phyloP scores from a whole-genome alignment of 2,329 filamentous ascomycete genomes.

The Rachicladosporium sp. region DNA sequence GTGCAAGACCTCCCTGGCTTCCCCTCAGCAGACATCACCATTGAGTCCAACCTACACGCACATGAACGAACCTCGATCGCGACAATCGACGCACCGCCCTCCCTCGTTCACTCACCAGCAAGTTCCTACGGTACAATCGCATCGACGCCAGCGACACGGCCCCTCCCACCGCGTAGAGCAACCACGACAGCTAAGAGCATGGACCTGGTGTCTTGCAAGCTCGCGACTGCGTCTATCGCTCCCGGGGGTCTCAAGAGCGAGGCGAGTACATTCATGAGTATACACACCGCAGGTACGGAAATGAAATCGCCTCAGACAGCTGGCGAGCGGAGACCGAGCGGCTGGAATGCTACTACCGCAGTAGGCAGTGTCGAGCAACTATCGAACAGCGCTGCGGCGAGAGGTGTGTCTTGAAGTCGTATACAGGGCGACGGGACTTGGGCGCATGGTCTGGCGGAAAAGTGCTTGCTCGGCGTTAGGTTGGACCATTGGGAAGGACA shows the following conservation, averaged over 20 bases:
- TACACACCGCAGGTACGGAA: constrained; percentile 18
- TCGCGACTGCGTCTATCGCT: constrained; percentile 16
- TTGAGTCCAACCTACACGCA: not conserved
- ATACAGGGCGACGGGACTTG: not conserved
- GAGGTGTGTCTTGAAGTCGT: constrained; percentile 10
- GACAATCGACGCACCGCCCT: constrained; percentile 27
- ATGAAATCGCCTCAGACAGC: constrained; percentile 1
- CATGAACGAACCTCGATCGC: constrained; percentile 10
- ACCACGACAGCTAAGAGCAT: constrained; percentile 17
- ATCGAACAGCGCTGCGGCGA: constrained; percentile 23
- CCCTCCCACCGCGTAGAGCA: constrained; percentile 23
- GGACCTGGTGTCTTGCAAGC: constrained; percentile 33
- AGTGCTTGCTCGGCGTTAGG: not conserved
- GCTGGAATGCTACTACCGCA: not conserved
- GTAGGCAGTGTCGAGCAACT: constrained; percentile 22
- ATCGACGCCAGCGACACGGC: constrained; percentile 28
- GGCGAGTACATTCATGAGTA: constrained; percentile 20
- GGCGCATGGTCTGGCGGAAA: not conserved
- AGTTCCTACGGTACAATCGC: constrained; percentile 30
- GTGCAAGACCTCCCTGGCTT: constrained; percentile 3
- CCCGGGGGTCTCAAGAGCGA: constrained; percentile 14
- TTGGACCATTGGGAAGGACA: no score
- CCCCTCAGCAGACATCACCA: constrained; percentile 1
- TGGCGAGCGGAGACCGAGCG: constrained; percentile 1
- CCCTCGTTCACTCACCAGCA: constrained; percentile 34